Percentiles rank a stretch among this genome's conserved stretches.
Evolutionary conservation across 139 green algal species (phyloP).

Genomic region (Micromonas commoda): DNA sequence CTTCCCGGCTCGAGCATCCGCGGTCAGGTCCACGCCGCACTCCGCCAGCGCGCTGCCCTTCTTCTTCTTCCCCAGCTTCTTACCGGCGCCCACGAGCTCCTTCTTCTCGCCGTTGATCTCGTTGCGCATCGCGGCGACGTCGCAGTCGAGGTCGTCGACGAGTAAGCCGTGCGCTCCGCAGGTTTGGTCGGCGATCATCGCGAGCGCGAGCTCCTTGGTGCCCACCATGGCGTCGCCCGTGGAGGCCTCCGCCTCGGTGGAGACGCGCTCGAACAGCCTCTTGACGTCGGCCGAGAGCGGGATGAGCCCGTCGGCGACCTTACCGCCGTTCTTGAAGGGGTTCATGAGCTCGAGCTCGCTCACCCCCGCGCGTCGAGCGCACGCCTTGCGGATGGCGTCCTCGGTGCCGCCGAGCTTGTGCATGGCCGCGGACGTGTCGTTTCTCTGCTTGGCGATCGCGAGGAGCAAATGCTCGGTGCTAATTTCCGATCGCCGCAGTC

Average conservation of each 20-base stretch:
- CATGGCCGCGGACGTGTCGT: constrained; percentile 2
- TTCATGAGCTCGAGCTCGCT: constrained; percentile 8
- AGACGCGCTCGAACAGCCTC: neutral
- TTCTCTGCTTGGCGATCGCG: neutral
- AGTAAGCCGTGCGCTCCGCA: neutral
- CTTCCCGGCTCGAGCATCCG: constrained; percentile 14
- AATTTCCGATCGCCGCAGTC: neutral
- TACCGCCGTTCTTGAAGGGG: neutral
- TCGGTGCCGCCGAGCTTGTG: neutral
- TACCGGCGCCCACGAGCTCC: constrained; percentile 23
- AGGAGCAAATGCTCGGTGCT: neutral
- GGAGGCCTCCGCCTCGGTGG: neutral
- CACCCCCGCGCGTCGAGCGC: neutral
- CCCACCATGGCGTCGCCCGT: neutral
- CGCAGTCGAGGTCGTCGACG: neutral
- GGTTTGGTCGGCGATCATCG: constrained; percentile 9
- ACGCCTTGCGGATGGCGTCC: constrained; percentile 1
- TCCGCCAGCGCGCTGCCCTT: neutral
- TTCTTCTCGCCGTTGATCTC: neutral
- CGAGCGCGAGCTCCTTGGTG: constrained; percentile 19
- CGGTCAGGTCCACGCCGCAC: constrained; percentile 24
- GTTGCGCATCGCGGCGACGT: neutral
- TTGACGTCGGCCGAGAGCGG: constrained; percentile 15
- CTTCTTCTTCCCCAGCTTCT: constrained; percentile 26
- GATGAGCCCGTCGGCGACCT: constrained; percentile 10